Conservation (phyloP, 257 asterid species). For the Buddleja alternifolia region DNA sequence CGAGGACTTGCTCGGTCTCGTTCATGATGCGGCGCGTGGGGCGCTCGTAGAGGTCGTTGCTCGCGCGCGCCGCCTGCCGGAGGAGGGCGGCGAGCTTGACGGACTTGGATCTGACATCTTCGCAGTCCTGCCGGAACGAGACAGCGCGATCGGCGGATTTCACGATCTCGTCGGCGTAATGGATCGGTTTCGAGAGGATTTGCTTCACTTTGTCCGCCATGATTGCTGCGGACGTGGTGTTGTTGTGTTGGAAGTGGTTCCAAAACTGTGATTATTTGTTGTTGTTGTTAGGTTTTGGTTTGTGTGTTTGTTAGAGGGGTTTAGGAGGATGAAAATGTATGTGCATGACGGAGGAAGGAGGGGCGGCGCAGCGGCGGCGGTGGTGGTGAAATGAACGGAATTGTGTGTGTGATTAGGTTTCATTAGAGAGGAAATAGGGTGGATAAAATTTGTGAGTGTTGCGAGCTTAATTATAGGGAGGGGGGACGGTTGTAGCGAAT, state of each 20-base stretch:
- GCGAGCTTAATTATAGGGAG: no score
- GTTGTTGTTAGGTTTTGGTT: no score
- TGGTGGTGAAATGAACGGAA: conserved; percentile 23
- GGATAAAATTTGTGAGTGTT: no score
- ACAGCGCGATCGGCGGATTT: conserved; percentile 51
- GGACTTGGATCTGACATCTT: conserved; percentile 54
- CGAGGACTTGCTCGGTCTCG: conserved; percentile 67
- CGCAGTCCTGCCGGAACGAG: conserved; percentile 58
- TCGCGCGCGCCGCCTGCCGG: conserved; percentile 72
- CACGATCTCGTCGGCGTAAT: conserved; percentile 64
- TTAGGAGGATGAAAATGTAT: conserved; percentile 22
- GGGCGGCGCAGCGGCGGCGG: conserved; percentile 27
- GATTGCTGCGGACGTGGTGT: conserved; percentile 61
- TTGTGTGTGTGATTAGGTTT: no score
- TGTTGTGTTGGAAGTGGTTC: neutral
- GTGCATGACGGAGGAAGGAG: conserved; percentile 10
- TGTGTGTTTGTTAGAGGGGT: neutral
- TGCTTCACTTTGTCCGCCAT: conserved; percentile 81
- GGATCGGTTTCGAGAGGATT: conserved; percentile 66
- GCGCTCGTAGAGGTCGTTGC: conserved; percentile 66
- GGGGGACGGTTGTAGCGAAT: no score
- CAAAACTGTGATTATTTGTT: neutral
- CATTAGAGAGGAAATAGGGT: neutral
- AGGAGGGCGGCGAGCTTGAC: conserved; percentile 60
- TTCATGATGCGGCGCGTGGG: conserved; percentile 84